Evolutionary conservation across 306 rosid genomes (phyloP), one percentile per base, ranked within the genome.

Genomic region (Quercus robur): DNA sequence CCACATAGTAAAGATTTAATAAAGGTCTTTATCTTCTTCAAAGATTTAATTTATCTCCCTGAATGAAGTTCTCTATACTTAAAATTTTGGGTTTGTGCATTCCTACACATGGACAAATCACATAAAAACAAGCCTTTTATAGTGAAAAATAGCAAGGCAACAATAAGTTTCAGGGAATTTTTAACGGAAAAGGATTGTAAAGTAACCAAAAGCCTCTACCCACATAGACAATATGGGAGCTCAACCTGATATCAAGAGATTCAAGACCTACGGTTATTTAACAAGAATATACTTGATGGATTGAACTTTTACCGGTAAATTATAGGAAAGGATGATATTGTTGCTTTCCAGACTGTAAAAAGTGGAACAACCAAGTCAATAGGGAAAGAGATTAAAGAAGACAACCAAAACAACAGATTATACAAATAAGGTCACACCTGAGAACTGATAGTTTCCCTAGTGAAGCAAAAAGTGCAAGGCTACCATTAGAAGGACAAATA

Each of bases 271-370:
- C 5, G 3, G 20, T 30, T 64, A 30, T 41, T 30, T 64, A 6
- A 35, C 11, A 67, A 67, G 3, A 19, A 67, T 11, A 4, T 35
- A 70, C 54, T 75, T 72, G 66, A 78, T 56, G 71, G 62, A 75
- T 80, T 56, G 73, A 78, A 75, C 56, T 21, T 77, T 83, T 88
- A 95, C 99, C 94, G 93, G 91, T 68, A 93, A 83, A 85, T 93
- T 90, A 86, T 91, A 95, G 81, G 85, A 75, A 62, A 93, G 85
- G 79, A 91, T 86, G 70, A 79, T 31, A 78, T 77, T 88, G 84
- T 87, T 86, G 87, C 90, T 95, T 77, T 86, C 92, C 89, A 85
- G 61, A 85, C 99, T 95, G 95, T 69, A 81, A 79, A 75, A 87
- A 71, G 71, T 72, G 73, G 73, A 80, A 81, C 78, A 80, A 70